These are phyloP conservation scores for Hymenoscyphus scutula DNA, from an alignment of 2,329 filamentous ascomycete species.

Conservation along the genomic window DNA sequence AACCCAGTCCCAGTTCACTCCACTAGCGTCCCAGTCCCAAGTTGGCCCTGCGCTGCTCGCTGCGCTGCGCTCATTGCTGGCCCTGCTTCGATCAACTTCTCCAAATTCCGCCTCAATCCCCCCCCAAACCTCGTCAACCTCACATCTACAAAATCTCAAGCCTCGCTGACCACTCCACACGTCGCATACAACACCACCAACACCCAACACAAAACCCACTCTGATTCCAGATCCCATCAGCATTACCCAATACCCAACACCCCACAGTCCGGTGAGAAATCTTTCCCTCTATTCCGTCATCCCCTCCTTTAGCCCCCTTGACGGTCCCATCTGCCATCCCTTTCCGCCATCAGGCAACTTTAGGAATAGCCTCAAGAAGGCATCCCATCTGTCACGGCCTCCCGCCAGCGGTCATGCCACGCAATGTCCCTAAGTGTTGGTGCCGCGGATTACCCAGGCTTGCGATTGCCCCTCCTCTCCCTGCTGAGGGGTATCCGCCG, in stretches of 20 bases:
- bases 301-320: constrained; percentile 16
- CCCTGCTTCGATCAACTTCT: constrained; percentile 30
- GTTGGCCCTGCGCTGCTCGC: constrained; percentile 13
- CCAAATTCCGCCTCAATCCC: constrained; percentile 28
- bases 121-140: constrained; percentile 16
- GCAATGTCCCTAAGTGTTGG: neutral
- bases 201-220: constrained; percentile 6
- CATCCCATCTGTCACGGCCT: neutral
- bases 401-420: neutral
- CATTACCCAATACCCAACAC: neutral
- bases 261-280: constrained; percentile 30
- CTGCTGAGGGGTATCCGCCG: constrained; percentile 31
- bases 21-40: constrained; percentile 25
- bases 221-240: constrained; percentile 1
- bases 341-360: constrained; percentile 9
- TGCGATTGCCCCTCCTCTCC: constrained; percentile 29
- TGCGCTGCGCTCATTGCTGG: no score
- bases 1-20: neutral
- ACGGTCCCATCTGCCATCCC: constrained; percentile 6
- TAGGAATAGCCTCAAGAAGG: neutral
- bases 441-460: constrained; percentile 2
- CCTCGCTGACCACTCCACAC: constrained; percentile 4
- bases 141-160: constrained; percentile 15
- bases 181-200: constrained; percentile 22
- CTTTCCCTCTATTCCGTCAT: constrained; percentile 33